Base-by-base conservation (phyloP, 2,329 filamentous ascomycete species). In the Phialophora macrospora region DNA sequence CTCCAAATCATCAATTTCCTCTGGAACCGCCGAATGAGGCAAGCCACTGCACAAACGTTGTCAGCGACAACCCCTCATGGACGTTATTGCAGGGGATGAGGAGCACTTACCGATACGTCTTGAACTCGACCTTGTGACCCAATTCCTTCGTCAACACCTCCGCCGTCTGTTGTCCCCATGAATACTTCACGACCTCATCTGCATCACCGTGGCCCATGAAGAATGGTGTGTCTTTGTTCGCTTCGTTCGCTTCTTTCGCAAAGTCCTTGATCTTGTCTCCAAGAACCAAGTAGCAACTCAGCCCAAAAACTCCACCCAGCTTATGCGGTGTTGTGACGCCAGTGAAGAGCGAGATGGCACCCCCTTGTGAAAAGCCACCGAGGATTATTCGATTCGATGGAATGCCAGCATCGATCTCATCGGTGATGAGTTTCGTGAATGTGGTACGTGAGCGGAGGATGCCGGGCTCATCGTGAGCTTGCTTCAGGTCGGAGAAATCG, bases 121-220 rank as follows among this genome's bases (percentile, higher is more conserved):
- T 89, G 78, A 95, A 89, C 11, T 89, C 85, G 4, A 95, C 89
- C 62, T 89, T 83, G 76, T 88, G 90, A 0, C 91, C 92, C 77
- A 89, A 79, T 46, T 85, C 84, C 77, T 87, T 88, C 77, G 86
- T 87, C 59, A 98, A 79, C 65, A 84, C 76, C 48, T 91, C 83
- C 2, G 85, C 86, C 26, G 90, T 92, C 77, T 82, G 76, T 75
- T 86, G 79, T 14, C 91, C 94, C 77, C 90, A 89, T 63, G 84
- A 80, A 51, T 88, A 85, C 71, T 83, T 84, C 8, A 97, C 90
- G 2, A 97, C 80, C 14, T 84, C 84, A 77, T 99, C 94, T 0
- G 79, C 80, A 67, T 88, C 85, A n/a, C 95, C 95, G 73, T 98
- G 95, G 12, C 86, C 92, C 88, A 97, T 90, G 78, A 95, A 91